Evolutionary conservation across 805 yeast genomes (phyloP), one percentile per base, ranked within the genome.

Genomic region (Yamadazyma sp.): DNA sequence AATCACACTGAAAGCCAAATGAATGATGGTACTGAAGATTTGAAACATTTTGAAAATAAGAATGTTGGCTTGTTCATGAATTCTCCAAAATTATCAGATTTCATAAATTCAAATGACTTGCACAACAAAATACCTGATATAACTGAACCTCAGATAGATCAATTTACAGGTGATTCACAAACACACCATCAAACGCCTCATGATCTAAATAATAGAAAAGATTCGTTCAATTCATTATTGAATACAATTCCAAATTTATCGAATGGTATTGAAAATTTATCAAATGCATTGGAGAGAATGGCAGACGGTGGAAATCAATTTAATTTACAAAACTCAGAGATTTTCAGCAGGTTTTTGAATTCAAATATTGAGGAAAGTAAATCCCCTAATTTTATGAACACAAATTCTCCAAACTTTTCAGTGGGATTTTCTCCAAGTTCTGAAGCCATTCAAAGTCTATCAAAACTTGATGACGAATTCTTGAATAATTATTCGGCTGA

Each of bases 401-500:
- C 27, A 14, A 5, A 7, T 21, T 19, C 36, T 5, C 30, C 35
- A 4, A 15, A 23, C 14, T 8, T 23, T 3, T 17, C 28, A 14
- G 6, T 35, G 6, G 20, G 24, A 12, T 5, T 15, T 19, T 25
- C 34, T 23, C 39, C 39, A 5, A 33, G 23, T 16, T 10, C n/a
- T 5, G 8, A 18, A 10, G 17, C 15, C 7, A 7, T 12, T 10
- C 11, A 15, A 12, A 20, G 17, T 4, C 4, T 7, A 16, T 17
- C 29, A 14, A n/a, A 17, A 6, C 18, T 20, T 5, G 22, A 20
- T 2, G 48, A 50, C 9, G 59, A 52, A 12, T 40, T 37, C 15
- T 24, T 47, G 5, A 19, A 29, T 12, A 58, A 61, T 30, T 69
- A 66, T 39, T 48, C 70, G 0, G 56, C 55, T 10, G 75, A 69